A percentile compares a stretch with the other conserved stretches of the same genome.
Evolutionary conservation across 176 grass and related monocot genomes (phyloP).

Genomic region (Zea mays): DNA sequence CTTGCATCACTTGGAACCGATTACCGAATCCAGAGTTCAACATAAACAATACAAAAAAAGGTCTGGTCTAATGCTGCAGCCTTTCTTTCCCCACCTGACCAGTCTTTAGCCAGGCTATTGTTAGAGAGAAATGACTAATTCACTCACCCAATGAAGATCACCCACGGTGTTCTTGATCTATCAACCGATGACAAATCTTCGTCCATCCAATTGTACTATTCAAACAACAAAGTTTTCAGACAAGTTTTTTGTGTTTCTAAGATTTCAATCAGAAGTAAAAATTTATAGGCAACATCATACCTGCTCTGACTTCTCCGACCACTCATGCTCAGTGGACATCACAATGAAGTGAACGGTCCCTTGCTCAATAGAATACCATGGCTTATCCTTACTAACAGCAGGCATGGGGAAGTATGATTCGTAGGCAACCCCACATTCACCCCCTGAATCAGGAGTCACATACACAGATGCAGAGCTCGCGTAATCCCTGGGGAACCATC

Average conservation of each 20-base stretch:
- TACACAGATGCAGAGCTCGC: conserved; percentile 56
- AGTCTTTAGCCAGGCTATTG: neutral
- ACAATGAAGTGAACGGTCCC: conserved; percentile 73
- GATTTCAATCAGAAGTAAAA: neutral
- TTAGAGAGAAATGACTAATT: conserved; percentile 17
- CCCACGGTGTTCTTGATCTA: conserved; percentile 70
- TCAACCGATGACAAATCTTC: conserved; percentile 61
- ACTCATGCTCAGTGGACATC: conserved; percentile 78
- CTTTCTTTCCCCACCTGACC: neutral
- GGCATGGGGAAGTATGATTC: conserved; percentile 89
- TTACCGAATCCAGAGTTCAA: neutral
- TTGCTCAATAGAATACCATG: conserved; percentile 92
- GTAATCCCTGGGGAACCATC: conserved; percentile 55
- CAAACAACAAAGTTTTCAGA: conserved; percentile 19
- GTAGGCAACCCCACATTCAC: conserved; percentile 78
- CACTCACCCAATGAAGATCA: conserved; percentile 80
- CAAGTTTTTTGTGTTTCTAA: neutral
- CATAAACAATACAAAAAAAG: neutral
- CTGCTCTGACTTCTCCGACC: conserved; percentile 68
- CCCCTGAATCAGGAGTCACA: conserved; percentile 63
- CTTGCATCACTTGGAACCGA: neutral
- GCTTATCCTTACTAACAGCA: conserved; percentile 48
- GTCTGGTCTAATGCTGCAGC: neutral
- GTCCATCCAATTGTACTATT: conserved; percentile 70
- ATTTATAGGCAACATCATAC: conserved; percentile 29